Percentiles rank a stretch among this genome's conserved stretches.
These are phyloP conservation scores for Dysphania ambrosioides DNA, from an alignment of 148 eudicot genomes.

Conservation along the genomic window DNA sequence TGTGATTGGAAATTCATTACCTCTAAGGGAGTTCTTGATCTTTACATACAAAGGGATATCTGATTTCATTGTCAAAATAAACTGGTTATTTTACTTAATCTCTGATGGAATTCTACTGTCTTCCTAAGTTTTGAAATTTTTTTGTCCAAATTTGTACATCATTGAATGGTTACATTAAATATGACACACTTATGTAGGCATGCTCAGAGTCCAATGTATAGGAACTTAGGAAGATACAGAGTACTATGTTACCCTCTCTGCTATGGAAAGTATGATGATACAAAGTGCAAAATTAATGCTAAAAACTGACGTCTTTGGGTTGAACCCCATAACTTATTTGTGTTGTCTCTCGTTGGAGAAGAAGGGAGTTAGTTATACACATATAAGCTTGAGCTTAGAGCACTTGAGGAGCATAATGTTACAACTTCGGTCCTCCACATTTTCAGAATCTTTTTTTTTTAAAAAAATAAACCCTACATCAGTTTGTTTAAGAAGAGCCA, in stretches of 20 bases:
- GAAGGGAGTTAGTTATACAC: no score
- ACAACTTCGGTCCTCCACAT: no score
- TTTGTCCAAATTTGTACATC: neutral
- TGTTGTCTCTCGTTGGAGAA: neutral
- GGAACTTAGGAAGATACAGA: neutral
- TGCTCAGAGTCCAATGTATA: neutral
- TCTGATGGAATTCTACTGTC: neutral
- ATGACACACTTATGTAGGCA: neutral
- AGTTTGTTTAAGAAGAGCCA: no score
- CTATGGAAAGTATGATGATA: no score
- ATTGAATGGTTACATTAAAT: neutral
- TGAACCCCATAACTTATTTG: neutral
- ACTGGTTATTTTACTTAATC: neutral
- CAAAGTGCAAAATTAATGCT: no score
- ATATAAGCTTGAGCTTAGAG: neutral
- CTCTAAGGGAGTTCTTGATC: slow-evolving; percentile 13
- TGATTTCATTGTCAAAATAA: slow-evolving; percentile 8
- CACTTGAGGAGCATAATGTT: neutral
- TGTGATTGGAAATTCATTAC: slow-evolving; percentile 15
- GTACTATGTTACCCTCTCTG: neutral
- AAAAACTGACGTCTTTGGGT: no score
- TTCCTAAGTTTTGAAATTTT: neutral
- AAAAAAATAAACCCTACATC: no score
- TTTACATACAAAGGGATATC: slow-evolving; percentile 5
- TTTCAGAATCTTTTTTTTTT: no score